Base-by-base conservation (phyloP, 495 filamentous ascomycete species). In the Hyaloscypha bicolor region DNA sequence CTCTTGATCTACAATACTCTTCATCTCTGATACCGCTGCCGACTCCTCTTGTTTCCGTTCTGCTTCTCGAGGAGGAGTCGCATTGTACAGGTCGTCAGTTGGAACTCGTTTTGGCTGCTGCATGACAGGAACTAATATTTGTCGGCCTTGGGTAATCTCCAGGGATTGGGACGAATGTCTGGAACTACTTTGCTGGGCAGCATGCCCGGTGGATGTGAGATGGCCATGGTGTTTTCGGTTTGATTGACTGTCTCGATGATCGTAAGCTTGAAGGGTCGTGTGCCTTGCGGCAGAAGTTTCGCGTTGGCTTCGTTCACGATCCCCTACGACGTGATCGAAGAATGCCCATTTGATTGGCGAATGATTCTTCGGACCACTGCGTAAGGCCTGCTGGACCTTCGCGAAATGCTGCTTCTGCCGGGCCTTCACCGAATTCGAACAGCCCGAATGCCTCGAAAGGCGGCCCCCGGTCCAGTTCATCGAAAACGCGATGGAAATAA, bases 381-480 rank as follows among this genome's bases (percentile, higher is more conserved):
- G 69, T 14, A 74, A 51, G 16, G 59, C 66, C 9, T 64, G 33
- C 29, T 71, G 55, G 16, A 67, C 68, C 52, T 64, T 67, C 5
- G 72, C 72, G 56, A 74, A 74, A 55, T 74, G 72, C 51, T 68
- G 67, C 58, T 65, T 67, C 63, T 72, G 72, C 29, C 55, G 51
- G 19, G 53, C 25, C 19, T 58, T 66, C 31, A 60, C 60, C 33
- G n/a, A 21, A 29, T 66, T 33, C n/a, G 45, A 59, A 12, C 6
- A n/a, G n/a, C 25, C 32, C 9, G 64, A 66, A 45, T 72, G 72
- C 63, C 70, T 69, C 5, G 57, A 57, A 21, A 74, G 65, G 57
- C 65, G 69, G 3, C 72, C 72, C 31, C 72, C 72, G 31, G 72
- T 74, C 72, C 72, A 74, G 31, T 74, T 74, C 72, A 74, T 74